Base-by-base conservation (phyloP, 2,329 filamentous ascomycete species). In the Sporothrix humicola region DNA sequence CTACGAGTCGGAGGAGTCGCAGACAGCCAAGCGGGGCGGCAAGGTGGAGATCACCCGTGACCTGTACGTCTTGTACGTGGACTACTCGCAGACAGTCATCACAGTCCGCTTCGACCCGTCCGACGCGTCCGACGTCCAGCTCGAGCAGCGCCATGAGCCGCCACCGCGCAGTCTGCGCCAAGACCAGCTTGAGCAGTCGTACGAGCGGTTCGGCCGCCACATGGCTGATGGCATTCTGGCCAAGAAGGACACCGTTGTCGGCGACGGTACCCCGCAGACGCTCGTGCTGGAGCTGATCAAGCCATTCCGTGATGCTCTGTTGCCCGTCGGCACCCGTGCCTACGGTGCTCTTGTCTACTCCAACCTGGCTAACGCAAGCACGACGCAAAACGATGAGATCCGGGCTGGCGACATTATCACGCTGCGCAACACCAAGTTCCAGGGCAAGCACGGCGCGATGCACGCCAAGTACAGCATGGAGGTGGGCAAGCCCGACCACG, bases 71-170 rank as follows among this genome's bases (percentile, higher is more conserved):
- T 84, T 99, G 9, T 99, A 93, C 84, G 91, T 94, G 79, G 96
- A 99, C 83, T 99, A 99, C 82, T 98, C 95, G 20, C 96, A 98
- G 81, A 98, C 95, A 0, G 87, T 97, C 76, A 88, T 99, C 78
- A 94, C 91, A 0, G 92, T 91, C 20, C 90, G 87, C 69, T 98
- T 92, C 81, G 93, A 97, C 80, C 74, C 91, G 0, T 88, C 90
- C 71, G 90, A 97, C 79, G 87, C 92, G 2, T 85, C 88, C 1
- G 91, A 95, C 78, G 92, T 91, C 12, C 85, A 89, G 48, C 82
- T 98, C 7, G 93, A 97, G 78, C 96, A 99, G 82, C 90, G 91
- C 61, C 95, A 98, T 79, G 93, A 98, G 79, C 85, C 89, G 1
- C 95, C 96, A 3, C 95, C 96, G 5, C 88, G 92, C 10, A 87